Evolutionary conservation across 495 filamentous ascomycete species (phyloP).

Genomic region (Penicillium bovifimosum): DNA sequence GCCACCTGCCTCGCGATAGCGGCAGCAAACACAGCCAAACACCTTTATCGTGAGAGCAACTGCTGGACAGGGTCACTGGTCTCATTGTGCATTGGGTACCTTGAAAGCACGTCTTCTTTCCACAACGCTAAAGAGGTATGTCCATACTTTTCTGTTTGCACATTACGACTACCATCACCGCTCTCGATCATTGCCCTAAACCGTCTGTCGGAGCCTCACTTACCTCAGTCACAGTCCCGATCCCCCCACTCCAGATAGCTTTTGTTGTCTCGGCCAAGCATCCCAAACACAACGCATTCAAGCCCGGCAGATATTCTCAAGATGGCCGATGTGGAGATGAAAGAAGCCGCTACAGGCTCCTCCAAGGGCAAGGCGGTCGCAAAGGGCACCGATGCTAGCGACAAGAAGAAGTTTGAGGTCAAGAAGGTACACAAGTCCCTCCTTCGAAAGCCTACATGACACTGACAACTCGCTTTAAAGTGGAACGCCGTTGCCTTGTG

Average conservation of each 20-base stretch:
- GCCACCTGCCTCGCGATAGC: constrained; percentile 3
- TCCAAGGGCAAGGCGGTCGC: constrained; percentile 58
- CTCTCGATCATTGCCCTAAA: neutral
- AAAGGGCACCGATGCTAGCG: constrained; percentile 50
- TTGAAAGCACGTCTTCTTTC: neutral
- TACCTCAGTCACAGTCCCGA: constrained; percentile 7
- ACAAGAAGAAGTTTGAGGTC: constrained; percentile 95
- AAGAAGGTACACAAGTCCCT: constrained; percentile 68
- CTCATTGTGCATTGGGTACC: neutral
- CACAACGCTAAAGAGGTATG: neutral
- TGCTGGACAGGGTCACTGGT: neutral
- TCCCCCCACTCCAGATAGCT: constrained; percentile 2
- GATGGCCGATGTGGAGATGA: constrained; percentile 98
- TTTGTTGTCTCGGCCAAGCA: constrained; percentile 1
- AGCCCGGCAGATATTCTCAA: constrained; percentile 10
- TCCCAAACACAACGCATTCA: neutral
- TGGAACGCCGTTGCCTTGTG: constrained; percentile 99
- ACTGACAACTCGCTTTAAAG: constrained; percentile 37
- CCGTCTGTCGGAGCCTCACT: constrained; percentile 3
- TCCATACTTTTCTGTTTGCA: neutral
- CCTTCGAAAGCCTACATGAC: neutral
- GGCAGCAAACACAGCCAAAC: constrained; percentile 4
- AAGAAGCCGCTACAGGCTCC: constrained; percentile 60
- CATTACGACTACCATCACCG: neutral
- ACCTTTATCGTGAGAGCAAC: neutral